Evolutionary conservation across 371 early-diverging fungal species (phyloP).

Genomic region (Chytridiales sp.): DNA sequence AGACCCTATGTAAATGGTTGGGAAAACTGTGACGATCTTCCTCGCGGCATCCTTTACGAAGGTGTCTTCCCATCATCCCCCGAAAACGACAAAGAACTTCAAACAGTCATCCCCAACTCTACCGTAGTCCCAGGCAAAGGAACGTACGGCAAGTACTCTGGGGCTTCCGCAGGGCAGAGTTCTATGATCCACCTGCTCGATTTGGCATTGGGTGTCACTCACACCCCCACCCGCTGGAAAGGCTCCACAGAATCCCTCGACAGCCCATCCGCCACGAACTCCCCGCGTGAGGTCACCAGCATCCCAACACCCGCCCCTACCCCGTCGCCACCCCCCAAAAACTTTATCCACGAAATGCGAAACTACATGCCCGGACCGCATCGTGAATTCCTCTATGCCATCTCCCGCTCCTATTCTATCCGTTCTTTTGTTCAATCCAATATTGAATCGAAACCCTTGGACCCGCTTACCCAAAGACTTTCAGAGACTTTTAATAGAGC

Average conservation of each 20-base stretch:
- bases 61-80: conserved; percentile 54
- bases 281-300: neutral
- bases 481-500: conserved; percentile 71
- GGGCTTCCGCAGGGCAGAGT: conserved; percentile 94
- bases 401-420: conserved; percentile 55
- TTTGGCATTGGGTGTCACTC: conserved; percentile 87
- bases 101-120: conserved; percentile 48
- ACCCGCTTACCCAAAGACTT: neutral
- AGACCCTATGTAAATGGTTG: conserved; percentile 91
- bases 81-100: neutral
- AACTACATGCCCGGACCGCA: conserved; percentile 88
- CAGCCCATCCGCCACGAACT: neutral
- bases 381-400: conserved; percentile 79
- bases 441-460: neutral
- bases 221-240: conserved; percentile 36
- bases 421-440: conserved; percentile 12
- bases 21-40: conserved; percentile 86
- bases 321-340: conserved; percentile 15
- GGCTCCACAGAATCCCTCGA: neutral
- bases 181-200: conserved; percentile 91
- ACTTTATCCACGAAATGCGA: conserved; percentile 81
- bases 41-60: conserved; percentile 86
- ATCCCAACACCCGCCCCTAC: neutral
- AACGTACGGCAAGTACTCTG: conserved; percentile 65
- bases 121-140: no score